Evolutionary conservation across 1,139 yeast genomes (phyloP).

Genomic region (Protomyces macrosporus): DNA sequence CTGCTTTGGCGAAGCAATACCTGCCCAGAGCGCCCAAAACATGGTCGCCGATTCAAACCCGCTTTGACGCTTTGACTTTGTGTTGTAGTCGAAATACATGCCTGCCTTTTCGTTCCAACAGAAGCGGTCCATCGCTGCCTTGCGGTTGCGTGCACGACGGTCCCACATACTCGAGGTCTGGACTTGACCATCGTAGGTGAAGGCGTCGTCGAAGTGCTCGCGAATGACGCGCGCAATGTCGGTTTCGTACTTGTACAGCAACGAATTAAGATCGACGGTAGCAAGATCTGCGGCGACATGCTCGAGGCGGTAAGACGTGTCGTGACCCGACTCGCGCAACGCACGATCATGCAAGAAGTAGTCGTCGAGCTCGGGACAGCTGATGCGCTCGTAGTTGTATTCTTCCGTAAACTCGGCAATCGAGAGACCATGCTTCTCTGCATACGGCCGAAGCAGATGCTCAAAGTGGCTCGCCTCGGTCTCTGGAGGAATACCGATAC

Average conservation of each 20-base stretch:
- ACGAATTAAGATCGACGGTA: slow-evolving; percentile 80
- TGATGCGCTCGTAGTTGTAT: slow-evolving; percentile 62
- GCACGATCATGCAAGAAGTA: slow-evolving; percentile 92
- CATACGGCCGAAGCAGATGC: slow-evolving; percentile 63
- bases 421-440: slow-evolving; percentile 55
- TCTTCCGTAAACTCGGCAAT: slow-evolving; percentile 64
- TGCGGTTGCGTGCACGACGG: slow-evolving; percentile 52
- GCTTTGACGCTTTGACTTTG: slow-evolving; percentile 52
- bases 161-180: slow-evolving; percentile 60
- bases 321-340: slow-evolving; percentile 95
- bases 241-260: slow-evolving; percentile 81
- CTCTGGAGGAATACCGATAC: slow-evolving; percentile 91
- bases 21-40: slow-evolving; percentile 91
- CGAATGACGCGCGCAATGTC: slow-evolving; percentile 71
- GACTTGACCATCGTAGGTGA: slow-evolving; percentile 38
- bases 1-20: slow-evolving; percentile 65
- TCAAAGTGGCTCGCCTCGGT: slow-evolving; percentile 88
- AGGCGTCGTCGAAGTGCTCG: slow-evolving; percentile 51
- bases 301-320: slow-evolving; percentile 84
- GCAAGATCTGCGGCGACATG: slow-evolving; percentile 86
- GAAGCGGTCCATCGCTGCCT: slow-evolving; percentile 56
- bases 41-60: slow-evolving; percentile 83
- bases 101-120: slow-evolving; percentile 81
- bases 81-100: slow-evolving; percentile 79
- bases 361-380: slow-evolving; percentile 76